Percentiles rank a stretch among this genome's conserved stretches.
Conservation (phyloP, 164 flowering plant genomes). For the Macadamia integrifolia region DNA sequence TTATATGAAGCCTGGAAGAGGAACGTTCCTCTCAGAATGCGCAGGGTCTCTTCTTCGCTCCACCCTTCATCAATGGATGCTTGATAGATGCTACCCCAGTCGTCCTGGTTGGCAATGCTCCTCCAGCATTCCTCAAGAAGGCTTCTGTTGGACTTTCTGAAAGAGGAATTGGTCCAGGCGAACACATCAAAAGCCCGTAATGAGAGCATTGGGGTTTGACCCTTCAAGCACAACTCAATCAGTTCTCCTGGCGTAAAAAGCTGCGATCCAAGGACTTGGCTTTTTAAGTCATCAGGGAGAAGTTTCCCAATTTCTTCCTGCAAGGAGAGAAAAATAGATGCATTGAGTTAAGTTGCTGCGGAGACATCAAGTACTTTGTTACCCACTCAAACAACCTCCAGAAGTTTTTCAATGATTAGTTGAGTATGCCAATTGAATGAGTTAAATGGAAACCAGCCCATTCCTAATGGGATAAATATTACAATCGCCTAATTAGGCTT, state of each 20-base stretch:
- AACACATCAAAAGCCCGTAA: slow-evolving; percentile 74
- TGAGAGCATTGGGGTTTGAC: slow-evolving; percentile 42
- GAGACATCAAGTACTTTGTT: too few relatives aligned
- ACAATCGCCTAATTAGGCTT: too few relatives aligned
- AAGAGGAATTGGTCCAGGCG: slow-evolving; percentile 92
- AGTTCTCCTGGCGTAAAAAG: slow-evolving; percentile 70
- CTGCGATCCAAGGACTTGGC: slow-evolving; percentile 30
- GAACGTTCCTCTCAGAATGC: slow-evolving; percentile 41
- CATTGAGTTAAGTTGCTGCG: not conserved
- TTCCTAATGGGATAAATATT: too few relatives aligned
- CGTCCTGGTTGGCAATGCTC: slow-evolving; percentile 65
- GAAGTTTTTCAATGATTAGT: too few relatives aligned
- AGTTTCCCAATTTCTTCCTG: slow-evolving; percentile 65
- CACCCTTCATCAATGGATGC: slow-evolving; percentile 65
- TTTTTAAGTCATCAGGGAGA: slow-evolving; percentile 33
- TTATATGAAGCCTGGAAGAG: slow-evolving; percentile 71
- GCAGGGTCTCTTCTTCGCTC: slow-evolving; percentile 62
- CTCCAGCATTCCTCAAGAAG: slow-evolving; percentile 94
- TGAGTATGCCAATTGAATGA: too few relatives aligned
- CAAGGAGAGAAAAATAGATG: slow-evolving; percentile 11
- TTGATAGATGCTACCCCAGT: slow-evolving; percentile 60
- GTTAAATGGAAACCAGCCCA: too few relatives aligned
- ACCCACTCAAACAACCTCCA: too few relatives aligned
- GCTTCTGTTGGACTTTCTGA: slow-evolving; percentile 42
- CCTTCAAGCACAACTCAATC: slow-evolving; percentile 58